Conservation (phyloP, 2,329 filamentous ascomycete species). For the Dactylellina parvicollis region DNA sequence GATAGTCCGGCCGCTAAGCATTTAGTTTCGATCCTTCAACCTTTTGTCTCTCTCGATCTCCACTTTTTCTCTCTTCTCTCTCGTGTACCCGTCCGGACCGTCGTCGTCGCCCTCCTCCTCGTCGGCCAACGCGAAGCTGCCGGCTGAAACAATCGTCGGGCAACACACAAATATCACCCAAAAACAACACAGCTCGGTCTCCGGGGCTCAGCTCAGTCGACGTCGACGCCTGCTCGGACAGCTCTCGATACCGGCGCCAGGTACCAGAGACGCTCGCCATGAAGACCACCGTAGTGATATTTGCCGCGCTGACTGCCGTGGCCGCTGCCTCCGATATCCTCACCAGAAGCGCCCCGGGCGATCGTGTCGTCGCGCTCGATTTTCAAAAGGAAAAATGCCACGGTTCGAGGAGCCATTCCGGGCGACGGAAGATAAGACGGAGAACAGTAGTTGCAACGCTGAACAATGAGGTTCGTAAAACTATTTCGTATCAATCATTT, state of each 20-base stretch:
- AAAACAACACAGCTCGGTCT: conserved; percentile 40
- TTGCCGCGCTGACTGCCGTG: conserved; percentile 18
- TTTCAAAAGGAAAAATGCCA: conserved; percentile 29
- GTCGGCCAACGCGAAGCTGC: neutral
- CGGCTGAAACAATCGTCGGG: neutral
- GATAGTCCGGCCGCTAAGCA: no score
- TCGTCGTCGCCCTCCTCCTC: no score
- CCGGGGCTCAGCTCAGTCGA: no score
- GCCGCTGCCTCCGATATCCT: conserved; percentile 14
- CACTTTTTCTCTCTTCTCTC: no score
- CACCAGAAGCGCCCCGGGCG: neutral
- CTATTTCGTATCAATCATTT: neutral
- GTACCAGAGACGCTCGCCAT: neutral
- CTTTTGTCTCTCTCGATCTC: no score
- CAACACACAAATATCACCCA: conserved; percentile 37
- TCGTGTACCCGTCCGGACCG: no score
- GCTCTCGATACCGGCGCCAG: neutral
- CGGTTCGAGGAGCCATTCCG: conserved; percentile 2
- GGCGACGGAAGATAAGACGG: conserved; percentile 11
- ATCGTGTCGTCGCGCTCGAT: conserved; percentile 27
- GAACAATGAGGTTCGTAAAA: conserved; percentile 37
- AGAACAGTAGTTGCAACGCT: conserved; percentile 22
- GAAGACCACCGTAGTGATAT: conserved; percentile 14
- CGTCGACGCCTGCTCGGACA: no score
- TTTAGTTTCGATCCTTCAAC: no score